Evolutionary conservation across 1,139 yeast species (phyloP), one percentile per base, ranked within the genome.

Genomic region (Tardiomyces digboiensis): DNA sequence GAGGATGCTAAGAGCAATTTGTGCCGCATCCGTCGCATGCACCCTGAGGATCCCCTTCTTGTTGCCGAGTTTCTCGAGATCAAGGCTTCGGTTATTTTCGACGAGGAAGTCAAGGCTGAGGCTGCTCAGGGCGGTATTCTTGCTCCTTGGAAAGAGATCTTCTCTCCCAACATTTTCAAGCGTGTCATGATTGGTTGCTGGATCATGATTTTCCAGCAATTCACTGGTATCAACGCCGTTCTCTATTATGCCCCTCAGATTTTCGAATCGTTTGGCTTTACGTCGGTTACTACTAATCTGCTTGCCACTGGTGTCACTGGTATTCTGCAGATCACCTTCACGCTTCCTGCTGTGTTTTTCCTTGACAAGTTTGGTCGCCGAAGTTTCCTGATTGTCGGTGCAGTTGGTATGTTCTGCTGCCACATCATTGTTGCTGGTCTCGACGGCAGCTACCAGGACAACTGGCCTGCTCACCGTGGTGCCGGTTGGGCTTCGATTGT

Each of bases 231-330:
- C 60, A 87, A 87, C 57, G 93, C 85, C 44, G 85, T 87, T 65
- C 93, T 95, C 18, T 82, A 82, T 64, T 83, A 82, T 61, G 56
- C 64, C 16, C 47, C 54, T 12, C 49, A 53, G n/a, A 85, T 86
- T 50, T 86, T 87, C 64, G 65, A 74, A 39, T 72, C 79, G 43
- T 79, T 89, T 19, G 81, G 82, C 36, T 82, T 82, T 61, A 49
- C 58, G 22, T 64, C 76, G 23, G 76, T 72, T 47, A 69, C 76
- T 44, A 68, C 74, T 47, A 80, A 95, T 0, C 65, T 87, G 57
- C 65, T 82, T 52, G 94, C 94, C 0, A 83, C 94, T 0, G 76
- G 89, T 77, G 95, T 95, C 7, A 85, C 81, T 56, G 95, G 95
- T 59, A 75, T 82, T 72, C 67, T 86, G 52, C 86, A 86, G 65